A percentile compares a stretch with the other conserved stretches of the same genome.
Evolutionary conservation across 768 basidiomycete species (phyloP).

Genomic region (Boletus vinaceobasis): DNA sequence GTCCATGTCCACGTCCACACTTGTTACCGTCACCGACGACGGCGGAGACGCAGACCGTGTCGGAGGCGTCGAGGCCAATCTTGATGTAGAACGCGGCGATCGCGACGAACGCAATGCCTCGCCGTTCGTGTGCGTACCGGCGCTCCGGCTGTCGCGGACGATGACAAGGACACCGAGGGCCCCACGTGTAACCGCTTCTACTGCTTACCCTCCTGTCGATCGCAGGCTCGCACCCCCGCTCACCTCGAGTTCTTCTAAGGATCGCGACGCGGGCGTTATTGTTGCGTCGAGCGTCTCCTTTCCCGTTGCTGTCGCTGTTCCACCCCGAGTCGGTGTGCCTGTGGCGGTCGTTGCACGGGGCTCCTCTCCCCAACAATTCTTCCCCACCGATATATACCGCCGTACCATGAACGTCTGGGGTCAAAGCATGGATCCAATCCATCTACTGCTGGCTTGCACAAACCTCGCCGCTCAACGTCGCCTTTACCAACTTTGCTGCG

Average conservation of each 20-base stretch:
- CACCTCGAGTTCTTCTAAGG: slow-evolving; percentile 47
- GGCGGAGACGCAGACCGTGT: slow-evolving; percentile 17
- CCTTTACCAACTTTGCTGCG: too few species aligned
- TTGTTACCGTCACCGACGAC: slow-evolving; percentile 20
- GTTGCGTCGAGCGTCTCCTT: slow-evolving; percentile 2
- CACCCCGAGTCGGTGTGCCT: not conserved
- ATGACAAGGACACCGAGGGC: not conserved
- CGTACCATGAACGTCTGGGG: too few species aligned
- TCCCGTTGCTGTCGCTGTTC: not conserved
- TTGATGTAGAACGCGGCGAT: slow-evolving; percentile 11
- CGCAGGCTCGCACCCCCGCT: slow-evolving; percentile 7
- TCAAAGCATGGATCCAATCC: too few species aligned
- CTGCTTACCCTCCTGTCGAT: slow-evolving; percentile 14
- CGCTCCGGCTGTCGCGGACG: slow-evolving; percentile 1
- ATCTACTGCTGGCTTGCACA: too few species aligned
- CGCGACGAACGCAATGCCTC: not conserved
- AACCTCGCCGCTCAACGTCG: too few species aligned
- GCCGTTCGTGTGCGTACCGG: not conserved
- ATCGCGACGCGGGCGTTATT: slow-evolving; percentile 22
- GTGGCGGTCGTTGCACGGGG: not conserved
- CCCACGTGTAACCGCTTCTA: slow-evolving; percentile 31
- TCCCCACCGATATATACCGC: too few species aligned
- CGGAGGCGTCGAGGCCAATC: slow-evolving; percentile 3
- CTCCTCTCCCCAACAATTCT: not conserved
- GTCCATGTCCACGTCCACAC: slow-evolving; percentile 16